Conservation (phyloP, 345 rosid genomes). For the Lepidium didymum region DNA sequence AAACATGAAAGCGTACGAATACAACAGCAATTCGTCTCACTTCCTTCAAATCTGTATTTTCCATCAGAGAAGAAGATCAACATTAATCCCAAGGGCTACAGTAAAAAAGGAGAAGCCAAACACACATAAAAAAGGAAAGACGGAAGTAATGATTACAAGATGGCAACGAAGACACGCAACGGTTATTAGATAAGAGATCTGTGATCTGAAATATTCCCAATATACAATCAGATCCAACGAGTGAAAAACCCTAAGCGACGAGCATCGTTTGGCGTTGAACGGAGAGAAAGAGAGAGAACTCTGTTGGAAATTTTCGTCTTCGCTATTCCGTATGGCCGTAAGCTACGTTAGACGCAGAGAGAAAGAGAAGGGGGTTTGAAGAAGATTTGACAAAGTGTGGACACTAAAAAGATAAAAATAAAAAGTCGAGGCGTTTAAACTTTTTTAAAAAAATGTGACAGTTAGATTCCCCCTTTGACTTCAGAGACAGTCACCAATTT, state of each 20-base stretch:
- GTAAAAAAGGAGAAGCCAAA: background rate
- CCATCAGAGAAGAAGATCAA: background rate
- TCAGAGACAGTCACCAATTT: background rate
- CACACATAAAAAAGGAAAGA: background rate
- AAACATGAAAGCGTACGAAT: conserved; percentile 39
- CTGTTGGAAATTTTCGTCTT: conserved; percentile 2
- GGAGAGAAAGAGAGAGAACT: background rate
- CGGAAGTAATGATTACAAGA: conserved; percentile 24
- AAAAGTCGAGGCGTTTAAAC: background rate
- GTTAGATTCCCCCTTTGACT: conserved; percentile 3
- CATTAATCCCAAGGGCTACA: background rate
- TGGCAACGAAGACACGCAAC: conserved; percentile 14
- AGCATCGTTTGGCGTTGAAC: background rate
- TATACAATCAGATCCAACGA: conserved; percentile 27
- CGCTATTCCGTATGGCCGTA: conserved; percentile 5
- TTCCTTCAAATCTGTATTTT: conserved; percentile 11
- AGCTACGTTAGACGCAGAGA: conserved; percentile 24
- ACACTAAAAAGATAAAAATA: background rate
- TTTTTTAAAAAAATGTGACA: background rate
- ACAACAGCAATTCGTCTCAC: background rate
- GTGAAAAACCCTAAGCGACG: conserved; percentile 15
- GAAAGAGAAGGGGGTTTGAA: conserved; percentile 15
- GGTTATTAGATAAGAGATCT: conserved; percentile 29
- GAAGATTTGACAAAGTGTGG: conserved; percentile 19
- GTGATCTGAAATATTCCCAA: background rate